Conservation (phyloP, 257 asterid species). For the Gentiana macrophylla region DNA sequence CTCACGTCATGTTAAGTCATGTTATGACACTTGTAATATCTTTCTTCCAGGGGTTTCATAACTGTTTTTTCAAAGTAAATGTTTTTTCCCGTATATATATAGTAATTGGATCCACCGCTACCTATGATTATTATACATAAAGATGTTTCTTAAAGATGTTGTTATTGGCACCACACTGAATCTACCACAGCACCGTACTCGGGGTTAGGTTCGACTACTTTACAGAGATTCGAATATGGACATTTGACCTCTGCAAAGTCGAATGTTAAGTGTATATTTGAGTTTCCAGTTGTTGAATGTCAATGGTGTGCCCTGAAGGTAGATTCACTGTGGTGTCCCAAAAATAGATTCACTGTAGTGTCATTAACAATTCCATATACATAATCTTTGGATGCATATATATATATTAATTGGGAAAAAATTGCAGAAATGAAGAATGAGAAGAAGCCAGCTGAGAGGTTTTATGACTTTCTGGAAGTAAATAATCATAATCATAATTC, state of each 20-base stretch:
- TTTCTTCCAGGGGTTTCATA: too few species aligned
- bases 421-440: conserved; percentile 47
- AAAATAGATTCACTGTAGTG: too few species aligned
- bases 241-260: background rate
- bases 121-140: too few species aligned
- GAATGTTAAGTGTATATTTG: background rate
- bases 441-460: conserved; percentile 16
- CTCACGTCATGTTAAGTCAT: too few species aligned
- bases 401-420: background rate
- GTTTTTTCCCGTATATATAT: too few species aligned
- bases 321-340: background rate
- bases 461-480: conserved; percentile 63
- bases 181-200: too few species aligned
- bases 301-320: background rate
- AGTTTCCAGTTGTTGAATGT: too few species aligned
- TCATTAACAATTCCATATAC: background rate
- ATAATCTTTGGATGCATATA: background rate
- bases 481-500: conserved; percentile 63
- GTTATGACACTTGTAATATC: too few species aligned
- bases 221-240: background rate
- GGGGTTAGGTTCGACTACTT: background rate
- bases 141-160: too few species aligned
- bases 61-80: too few species aligned
- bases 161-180: too few species aligned
- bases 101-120: too few species aligned